phyloP scores from a whole-genome alignment of 768 basidiomycete genomes.

The Neoboletus magnificus region DNA sequence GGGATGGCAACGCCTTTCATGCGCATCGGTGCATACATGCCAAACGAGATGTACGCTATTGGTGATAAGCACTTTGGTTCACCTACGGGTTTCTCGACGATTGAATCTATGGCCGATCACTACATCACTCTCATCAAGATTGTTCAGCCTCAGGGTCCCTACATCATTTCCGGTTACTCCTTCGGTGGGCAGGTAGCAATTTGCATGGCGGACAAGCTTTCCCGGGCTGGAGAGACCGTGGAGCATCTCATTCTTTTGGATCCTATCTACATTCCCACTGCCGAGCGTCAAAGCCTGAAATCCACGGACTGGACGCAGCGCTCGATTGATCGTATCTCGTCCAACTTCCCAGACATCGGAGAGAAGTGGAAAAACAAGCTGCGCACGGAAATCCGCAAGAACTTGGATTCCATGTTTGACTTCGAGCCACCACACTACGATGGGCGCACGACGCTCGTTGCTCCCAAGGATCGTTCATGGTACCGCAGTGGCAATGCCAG shows the following conservation, averaged over 20 bases:
- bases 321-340: constrained; percentile 29
- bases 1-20: constrained; percentile 33
- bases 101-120: constrained; percentile 32
- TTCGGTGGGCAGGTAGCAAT: constrained; percentile 31
- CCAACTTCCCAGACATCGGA: constrained; percentile 32
- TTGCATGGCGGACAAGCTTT: constrained; percentile 26
- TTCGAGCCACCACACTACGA: constrained; percentile 27
- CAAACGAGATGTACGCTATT: constrained; percentile 33
- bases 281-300: constrained; percentile 28
- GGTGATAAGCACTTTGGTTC: constrained; percentile 32
- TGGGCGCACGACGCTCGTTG: constrained; percentile 23
- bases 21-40: constrained; percentile 32
- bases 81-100: constrained; percentile 25
- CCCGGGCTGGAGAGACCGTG: constrained; percentile 22
- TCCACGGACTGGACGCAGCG: constrained; percentile 31
- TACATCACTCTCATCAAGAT: constrained; percentile 29
- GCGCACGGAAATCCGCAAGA: constrained; percentile 31
- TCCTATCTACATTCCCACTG: constrained; percentile 28
- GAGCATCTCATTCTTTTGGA: constrained; percentile 29
- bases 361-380: constrained; percentile 31
- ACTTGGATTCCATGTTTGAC: constrained; percentile 33
- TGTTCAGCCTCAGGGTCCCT: constrained; percentile 27
- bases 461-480: constrained; percentile 33
- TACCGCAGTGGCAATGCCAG: constrained; percentile 29
- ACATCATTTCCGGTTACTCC: constrained; percentile 26